Base-by-base conservation (phyloP, 140 eudicot genomes). In the Senecio squalidus region DNA sequence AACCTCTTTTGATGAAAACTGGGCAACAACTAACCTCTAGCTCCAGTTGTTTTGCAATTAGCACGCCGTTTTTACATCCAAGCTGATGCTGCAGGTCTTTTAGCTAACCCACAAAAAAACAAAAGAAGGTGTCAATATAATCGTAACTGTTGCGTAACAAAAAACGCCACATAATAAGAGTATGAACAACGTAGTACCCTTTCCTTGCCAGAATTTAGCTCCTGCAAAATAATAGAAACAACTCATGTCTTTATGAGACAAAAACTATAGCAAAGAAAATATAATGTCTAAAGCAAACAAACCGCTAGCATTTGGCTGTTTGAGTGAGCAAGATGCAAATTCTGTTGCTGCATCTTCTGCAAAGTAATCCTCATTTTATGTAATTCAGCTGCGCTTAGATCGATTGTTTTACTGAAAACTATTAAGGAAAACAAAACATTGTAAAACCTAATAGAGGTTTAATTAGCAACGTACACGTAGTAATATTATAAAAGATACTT, bases 361-460 rank as follows among this genome's bases (percentile, higher is more conserved):
- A 39, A 39, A 39, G 46, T 39, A 31, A 31, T 31, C 0, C 4
- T 74, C 54, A 86, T 45, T 75, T 81, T 83, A 22, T 77, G 77
- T 34, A 83, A 28, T 59, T 80, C 88, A 24, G 54, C 30, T 56
- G 81, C 85, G 21, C 81, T 83, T 45, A 74, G 63, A 34, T 86
- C 95, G 67, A 82, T 77, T 38, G 80, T 65, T 66, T 64, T 83
- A 69, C 95, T 86, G 39, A 44, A 59, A 30, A 41, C 33, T 22
- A 34, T 46, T 29, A 69, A 76, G 56, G 27, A 76, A 62, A 44
- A 30, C 10, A 5, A n/a, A n/a, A n/a, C n/a, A n/a, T 28, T 14
- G 23, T 31, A 22, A 40, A 24, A 5, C 38, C 25, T 36, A 14
- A 25, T 53, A 11, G 9, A 26, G 23, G 23, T 13, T 34, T 30